These are phyloP conservation scores for Hydrangea macrophylla DNA, from an alignment of 148 eudicot species.

Conservation along the genomic window DNA sequence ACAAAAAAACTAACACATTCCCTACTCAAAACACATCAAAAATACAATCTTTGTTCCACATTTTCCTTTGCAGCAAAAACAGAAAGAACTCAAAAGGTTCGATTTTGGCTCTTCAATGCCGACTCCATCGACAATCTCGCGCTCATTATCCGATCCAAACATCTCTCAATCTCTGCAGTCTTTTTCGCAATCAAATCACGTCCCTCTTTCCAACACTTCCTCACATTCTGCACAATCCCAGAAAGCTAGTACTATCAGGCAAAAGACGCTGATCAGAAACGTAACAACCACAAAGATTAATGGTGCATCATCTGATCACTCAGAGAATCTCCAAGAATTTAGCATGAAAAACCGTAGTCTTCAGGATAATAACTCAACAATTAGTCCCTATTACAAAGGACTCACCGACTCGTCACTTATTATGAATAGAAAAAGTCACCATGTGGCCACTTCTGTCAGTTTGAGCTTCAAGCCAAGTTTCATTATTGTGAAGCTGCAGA, in stretches of 20 bases:
- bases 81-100: too few relatives aligned
- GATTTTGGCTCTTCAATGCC: slow-evolving; percentile 16
- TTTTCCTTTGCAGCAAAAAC: too few relatives aligned
- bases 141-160: slow-evolving; percentile 8
- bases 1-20: neutral
- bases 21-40: neutral
- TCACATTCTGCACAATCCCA: neutral
- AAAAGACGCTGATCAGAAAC: slow-evolving; percentile 11
- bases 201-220: slow-evolving; percentile 2
- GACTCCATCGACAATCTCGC: slow-evolving; percentile 14
- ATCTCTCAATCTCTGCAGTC: neutral
- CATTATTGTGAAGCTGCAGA: slow-evolving; percentile 20
- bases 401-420: slow-evolving; percentile 30
- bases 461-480: slow-evolving; percentile 22
- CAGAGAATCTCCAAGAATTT: slow-evolving; percentile 23
- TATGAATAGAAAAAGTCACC: slow-evolving; percentile 18
- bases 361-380: neutral
- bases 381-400: slow-evolving; percentile 32
- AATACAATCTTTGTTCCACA: neutral
- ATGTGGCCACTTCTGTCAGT: slow-evolving; percentile 5
- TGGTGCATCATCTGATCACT: neutral
- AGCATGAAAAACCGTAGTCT: slow-evolving; percentile 15
- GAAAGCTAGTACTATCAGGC: neutral
- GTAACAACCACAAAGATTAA: neutral
- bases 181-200: neutral